Evolutionary conservation across 805 yeast genomes (phyloP).

Genomic region (Candida cerambycidarum): DNA sequence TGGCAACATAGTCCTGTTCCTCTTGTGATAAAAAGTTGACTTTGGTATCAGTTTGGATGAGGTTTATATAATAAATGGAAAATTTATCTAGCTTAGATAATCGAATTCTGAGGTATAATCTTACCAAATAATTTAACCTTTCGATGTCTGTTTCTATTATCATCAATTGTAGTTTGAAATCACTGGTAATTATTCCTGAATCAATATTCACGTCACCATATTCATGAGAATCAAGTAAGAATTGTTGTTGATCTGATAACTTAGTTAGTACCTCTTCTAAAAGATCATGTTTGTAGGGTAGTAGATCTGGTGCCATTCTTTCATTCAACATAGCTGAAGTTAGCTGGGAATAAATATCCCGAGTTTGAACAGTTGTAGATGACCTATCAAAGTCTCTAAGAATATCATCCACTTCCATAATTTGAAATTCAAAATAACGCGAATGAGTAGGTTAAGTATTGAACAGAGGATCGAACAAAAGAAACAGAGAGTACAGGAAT

Average conservation of each 20-base stretch:
- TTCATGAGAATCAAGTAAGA: conserved; percentile 74
- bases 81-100: conserved; percentile 71
- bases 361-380: conserved; percentile 10
- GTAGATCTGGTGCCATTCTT: conserved; percentile 81
- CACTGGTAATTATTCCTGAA: conserved; percentile 34
- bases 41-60: conserved; percentile 15
- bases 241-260: conserved; percentile 69
- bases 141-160: conserved; percentile 91
- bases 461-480: conserved; percentile 29
- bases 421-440: conserved; percentile 3
- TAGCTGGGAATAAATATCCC: conserved; percentile 26
- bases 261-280: conserved; percentile 57
- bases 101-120: conserved; percentile 79
- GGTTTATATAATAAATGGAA: conserved; percentile 56
- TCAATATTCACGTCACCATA: conserved; percentile 56
- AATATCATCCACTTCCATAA: conserved; percentile 66
- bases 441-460: conserved; percentile 4
- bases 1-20: conserved; percentile 66
- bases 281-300: conserved; percentile 66
- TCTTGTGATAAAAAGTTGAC: conserved; percentile 45
- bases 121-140: conserved; percentile 74
- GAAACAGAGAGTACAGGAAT: conserved; percentile 32
- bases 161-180: conserved; percentile 74
- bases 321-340: conserved; percentile 75
- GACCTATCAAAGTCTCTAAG: conserved; percentile 58